Base-by-base conservation (phyloP, 805 yeast genomes). In the Henningerozyma blattae region DNA sequence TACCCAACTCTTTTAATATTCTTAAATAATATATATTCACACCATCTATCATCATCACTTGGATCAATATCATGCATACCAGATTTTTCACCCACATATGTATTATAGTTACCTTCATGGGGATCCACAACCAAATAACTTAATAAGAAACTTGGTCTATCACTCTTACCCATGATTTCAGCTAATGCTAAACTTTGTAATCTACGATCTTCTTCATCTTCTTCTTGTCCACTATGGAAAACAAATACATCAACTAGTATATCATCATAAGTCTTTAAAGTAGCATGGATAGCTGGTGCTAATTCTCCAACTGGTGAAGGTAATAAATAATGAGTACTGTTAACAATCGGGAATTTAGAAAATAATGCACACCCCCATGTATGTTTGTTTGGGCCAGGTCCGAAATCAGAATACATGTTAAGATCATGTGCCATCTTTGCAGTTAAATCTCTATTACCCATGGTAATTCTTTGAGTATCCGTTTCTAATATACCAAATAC, bases 241-340 rank as follows among this genome's bases (percentile, higher is more conserved):
- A 91, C 98, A 37, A 91, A 89, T 17, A 91, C 83, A 55, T 91
- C 98, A 5, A 91, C 82, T 15, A 66, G 54, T 4, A 39, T 38
- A 47, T 77, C 79, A 10, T 95, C 95, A 58, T 86, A 87, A 25
- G 91, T 81, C 45, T 86, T 89, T 41, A 91, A 63, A 1, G 96
- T 89, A 3, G 98, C 98, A 56, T 82, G 94, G 44, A 91, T 91
- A 1, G 96, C 97, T 4, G 98, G 98, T 0, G 98, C 98, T 34
- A 91, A 67, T 64, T 91, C 98, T 14, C 98, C 98, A 22, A 83
- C 95, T 2, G 98, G 98, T 5, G 95, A 83, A 4, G 98, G 98
- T 36, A 89, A 62, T 45, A 91, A 66, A 54, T 87, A 93, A 56
- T 91, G 98, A 1, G 86, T 75, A 3, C 96, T 85, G 50, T 79